Evolutionary conservation across 257 asterid species (phyloP).

Genomic region (Scutellaria minor): DNA sequence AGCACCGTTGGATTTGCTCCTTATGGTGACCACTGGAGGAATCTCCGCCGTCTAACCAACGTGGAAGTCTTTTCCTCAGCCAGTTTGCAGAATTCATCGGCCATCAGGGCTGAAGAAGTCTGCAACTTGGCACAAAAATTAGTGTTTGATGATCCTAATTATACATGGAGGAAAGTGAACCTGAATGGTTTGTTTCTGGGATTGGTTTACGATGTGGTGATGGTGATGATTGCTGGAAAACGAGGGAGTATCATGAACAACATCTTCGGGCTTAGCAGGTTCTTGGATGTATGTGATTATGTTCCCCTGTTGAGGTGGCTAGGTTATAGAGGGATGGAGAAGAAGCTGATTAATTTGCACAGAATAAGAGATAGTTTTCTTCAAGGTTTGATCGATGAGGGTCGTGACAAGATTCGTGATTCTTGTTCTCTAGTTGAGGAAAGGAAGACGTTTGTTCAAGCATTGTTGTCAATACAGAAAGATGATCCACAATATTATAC

Average conservation of each 20-base stretch:
- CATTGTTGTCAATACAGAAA: conserved; percentile 34
- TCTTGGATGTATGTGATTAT: conserved; percentile 41
- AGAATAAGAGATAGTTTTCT: conserved; percentile 33
- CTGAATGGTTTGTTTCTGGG: conserved; percentile 45
- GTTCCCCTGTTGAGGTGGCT: conserved; percentile 45
- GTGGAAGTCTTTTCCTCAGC: conserved; percentile 48
- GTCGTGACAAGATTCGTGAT: background rate
- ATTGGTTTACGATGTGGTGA: conserved; percentile 46
- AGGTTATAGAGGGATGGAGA: conserved; percentile 38
- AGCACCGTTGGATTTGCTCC: conserved; percentile 56
- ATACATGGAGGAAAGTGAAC: conserved; percentile 41
- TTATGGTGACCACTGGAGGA: conserved; percentile 59
- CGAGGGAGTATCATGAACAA: conserved; percentile 48
- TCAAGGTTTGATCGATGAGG: conserved; percentile 42
- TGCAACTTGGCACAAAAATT: conserved; percentile 32
- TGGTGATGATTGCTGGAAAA: conserved; percentile 46
- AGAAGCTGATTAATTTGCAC: conserved; percentile 26
- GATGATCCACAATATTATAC: conserved; percentile 40
- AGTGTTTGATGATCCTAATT: background rate
- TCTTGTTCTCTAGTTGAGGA: conserved; percentile 7
- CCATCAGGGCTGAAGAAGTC: conserved; percentile 39
- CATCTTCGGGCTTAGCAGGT: conserved; percentile 44
- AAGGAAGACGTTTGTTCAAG: conserved; percentile 33
- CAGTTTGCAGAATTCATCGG: conserved; percentile 42
- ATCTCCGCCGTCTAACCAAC: conserved; percentile 50